Percentiles rank a stretch among this genome's conserved stretches.
phyloP scores from a whole-genome alignment of 2,329 filamentous ascomycete genomes.

The Leptographium wingfieldii region DNA sequence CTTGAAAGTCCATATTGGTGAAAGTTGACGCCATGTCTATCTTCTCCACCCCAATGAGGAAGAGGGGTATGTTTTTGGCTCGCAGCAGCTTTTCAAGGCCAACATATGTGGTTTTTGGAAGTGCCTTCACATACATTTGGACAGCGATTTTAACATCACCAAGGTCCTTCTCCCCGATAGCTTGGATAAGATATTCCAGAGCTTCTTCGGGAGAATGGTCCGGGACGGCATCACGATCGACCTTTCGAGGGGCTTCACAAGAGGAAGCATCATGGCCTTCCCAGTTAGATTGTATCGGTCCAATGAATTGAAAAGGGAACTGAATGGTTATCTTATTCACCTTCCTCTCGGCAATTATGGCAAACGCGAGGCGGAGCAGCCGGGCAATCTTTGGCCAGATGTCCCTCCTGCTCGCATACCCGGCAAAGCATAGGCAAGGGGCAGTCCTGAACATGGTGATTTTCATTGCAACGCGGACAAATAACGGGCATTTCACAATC shows the following conservation, averaged over 20 bases:
- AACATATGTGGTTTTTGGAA: constrained; percentile 42
- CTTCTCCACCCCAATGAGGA: constrained; percentile 51
- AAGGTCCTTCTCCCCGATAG: constrained; percentile 40
- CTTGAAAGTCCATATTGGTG: constrained; percentile 62
- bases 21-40: constrained; percentile 37
- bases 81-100: constrained; percentile 52
- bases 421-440: constrained; percentile 21
- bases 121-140: constrained; percentile 48
- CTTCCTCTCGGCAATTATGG: constrained; percentile 48
- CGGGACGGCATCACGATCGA: constrained; percentile 39
- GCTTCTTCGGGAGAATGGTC: constrained; percentile 40
- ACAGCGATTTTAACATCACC: constrained; percentile 50
- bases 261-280: constrained; percentile 41
- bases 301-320: too few species aligned
- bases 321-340: constrained; percentile 23
- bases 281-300: neutral
- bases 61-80: constrained; percentile 37
- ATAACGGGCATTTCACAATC: constrained; percentile 43
- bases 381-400: constrained; percentile 42
- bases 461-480: constrained; percentile 34
- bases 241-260: constrained; percentile 47
- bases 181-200: constrained; percentile 42
- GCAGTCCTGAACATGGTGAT: constrained; percentile 41
- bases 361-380: constrained; percentile 41
- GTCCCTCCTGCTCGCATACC: constrained; percentile 33